Evolutionary conservation across 495 filamentous ascomycete species (phyloP).

Genomic region (Letharia columbiana): DNA sequence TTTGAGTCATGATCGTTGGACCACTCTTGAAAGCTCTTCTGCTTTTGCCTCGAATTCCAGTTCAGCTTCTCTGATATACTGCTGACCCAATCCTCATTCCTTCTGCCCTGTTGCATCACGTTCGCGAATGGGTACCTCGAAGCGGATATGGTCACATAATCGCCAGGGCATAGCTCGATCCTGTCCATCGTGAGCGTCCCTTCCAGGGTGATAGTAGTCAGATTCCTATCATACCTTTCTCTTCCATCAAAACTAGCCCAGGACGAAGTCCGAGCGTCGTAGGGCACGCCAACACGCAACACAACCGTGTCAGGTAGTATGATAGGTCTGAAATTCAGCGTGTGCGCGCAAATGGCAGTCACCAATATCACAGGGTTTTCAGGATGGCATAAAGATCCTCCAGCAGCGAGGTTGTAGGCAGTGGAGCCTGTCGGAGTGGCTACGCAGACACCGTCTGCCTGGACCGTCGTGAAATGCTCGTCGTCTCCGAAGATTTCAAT

Average conservation of each 20-base stretch:
- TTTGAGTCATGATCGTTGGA: not conserved
- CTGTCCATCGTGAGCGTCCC: constrained; percentile 29
- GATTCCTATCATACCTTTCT: constrained; percentile 47
- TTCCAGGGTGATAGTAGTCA: not conserved
- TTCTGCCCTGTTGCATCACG: constrained; percentile 64
- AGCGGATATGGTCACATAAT: constrained; percentile 93
- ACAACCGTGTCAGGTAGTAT: constrained; percentile 94
- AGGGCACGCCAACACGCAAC: constrained; percentile 82
- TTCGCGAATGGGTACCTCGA: constrained; percentile 88
- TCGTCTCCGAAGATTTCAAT: constrained; percentile 93
- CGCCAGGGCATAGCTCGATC: constrained; percentile 76
- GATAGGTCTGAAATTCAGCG: constrained; percentile 89
- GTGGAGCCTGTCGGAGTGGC: constrained; percentile 90
- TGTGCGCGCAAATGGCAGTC: constrained; percentile 93
- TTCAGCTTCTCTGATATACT: constrained; percentile 82
- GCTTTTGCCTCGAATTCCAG: constrained; percentile 79
- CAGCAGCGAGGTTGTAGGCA: constrained; percentile 94
- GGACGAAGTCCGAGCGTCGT: constrained; percentile 75
- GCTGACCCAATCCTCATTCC: constrained; percentile 87
- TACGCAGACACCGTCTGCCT: constrained; percentile 83
- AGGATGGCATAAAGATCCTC: constrained; percentile 88
- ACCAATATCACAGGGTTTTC: constrained; percentile 96
- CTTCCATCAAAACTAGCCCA: constrained; percentile 98
- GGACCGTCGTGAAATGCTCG: constrained; percentile 82
- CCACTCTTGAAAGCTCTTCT: constrained; percentile 50